These are phyloP conservation scores for Nephelium lappaceum DNA, from an alignment of 345 rosid genomes.

Conservation along the genomic window DNA sequence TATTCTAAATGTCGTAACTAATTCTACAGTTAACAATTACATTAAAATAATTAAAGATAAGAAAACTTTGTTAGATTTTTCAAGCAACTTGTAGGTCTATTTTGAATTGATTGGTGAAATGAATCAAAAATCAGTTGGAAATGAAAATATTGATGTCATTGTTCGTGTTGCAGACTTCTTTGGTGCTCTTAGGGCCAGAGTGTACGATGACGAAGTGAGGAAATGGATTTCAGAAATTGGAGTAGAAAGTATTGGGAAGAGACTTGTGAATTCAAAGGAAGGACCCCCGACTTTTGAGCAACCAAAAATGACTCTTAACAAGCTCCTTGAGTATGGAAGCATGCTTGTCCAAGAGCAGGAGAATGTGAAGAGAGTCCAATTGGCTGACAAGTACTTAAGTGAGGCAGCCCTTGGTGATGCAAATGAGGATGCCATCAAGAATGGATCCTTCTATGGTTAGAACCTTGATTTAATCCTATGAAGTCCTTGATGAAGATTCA, in stretches of 20 bases:
- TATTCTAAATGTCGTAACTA: background rate
- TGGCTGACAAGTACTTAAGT: constrained; percentile 50
- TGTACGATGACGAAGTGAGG: constrained; percentile 64
- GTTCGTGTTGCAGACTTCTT: constrained; percentile 44
- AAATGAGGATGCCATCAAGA: constrained; percentile 39
- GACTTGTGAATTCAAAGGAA: constrained; percentile 55
- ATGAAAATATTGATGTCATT: background rate
- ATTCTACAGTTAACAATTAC: background rate
- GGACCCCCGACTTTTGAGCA: constrained; percentile 59
- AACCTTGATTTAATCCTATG: constrained; percentile 11
- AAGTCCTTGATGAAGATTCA: constrained; percentile 19
- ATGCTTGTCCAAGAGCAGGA: constrained; percentile 63
- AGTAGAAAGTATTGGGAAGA: constrained; percentile 44
- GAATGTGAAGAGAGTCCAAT: constrained; percentile 58
- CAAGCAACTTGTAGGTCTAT: background rate
- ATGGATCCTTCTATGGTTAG: constrained; percentile 46
- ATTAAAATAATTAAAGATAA: background rate
- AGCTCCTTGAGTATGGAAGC: constrained; percentile 49
- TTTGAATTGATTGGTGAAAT: background rate
- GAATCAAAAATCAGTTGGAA: background rate
- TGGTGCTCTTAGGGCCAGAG: constrained; percentile 58
- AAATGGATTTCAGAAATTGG: constrained; percentile 46
- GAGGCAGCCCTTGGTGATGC: constrained; percentile 69
- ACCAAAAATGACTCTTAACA: constrained; percentile 48
- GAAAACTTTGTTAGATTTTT: background rate